A percentile compares a stretch with the other conserved stretches of the same genome.
Evolutionary conservation across 805 yeast genomes (phyloP).

Genomic region (Candida xiaguanensis): DNA sequence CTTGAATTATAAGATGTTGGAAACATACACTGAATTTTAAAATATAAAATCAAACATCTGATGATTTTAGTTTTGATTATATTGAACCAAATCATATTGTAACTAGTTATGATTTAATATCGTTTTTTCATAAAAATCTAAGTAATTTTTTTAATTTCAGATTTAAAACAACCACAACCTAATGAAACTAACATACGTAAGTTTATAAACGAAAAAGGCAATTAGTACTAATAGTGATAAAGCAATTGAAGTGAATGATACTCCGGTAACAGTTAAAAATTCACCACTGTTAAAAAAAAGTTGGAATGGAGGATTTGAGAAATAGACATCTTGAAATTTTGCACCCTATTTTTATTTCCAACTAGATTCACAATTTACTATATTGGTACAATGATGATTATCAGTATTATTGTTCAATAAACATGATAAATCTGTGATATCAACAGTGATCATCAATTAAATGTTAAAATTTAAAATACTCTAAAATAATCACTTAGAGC

Average conservation of each 20-base stretch:
- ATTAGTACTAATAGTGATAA: background rate
- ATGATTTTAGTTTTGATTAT: slow-evolving; percentile 43
- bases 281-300: background rate
- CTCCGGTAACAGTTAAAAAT: background rate
- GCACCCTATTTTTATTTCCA: too few relatives aligned
- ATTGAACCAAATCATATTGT: slow-evolving; percentile 35
- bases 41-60: slow-evolving; percentile 39
- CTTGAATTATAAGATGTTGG: slow-evolving; percentile 31
- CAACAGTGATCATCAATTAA: too few relatives aligned
- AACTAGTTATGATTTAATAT: slow-evolving; percentile 9
- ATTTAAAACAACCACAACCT: slow-evolving; percentile 12
- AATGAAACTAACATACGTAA: slow-evolving; percentile 21
- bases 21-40: slow-evolving; percentile 28
- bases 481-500: too few relatives aligned
- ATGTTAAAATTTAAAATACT: too few relatives aligned
- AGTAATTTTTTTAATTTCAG: slow-evolving; percentile 24
- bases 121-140: slow-evolving; percentile 12
- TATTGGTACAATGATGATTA: too few relatives aligned
- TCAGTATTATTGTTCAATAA: too few relatives aligned
- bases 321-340: background rate
- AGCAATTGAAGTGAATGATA: background rate
- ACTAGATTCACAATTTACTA: too few relatives aligned
- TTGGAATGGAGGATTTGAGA: slow-evolving; percentile 6
- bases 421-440: too few relatives aligned
- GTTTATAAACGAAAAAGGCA: slow-evolving; percentile 13